These are phyloP conservation scores for Rhododendron simsii DNA, from an alignment of 148 eudicot genomes.

Conservation along the genomic window DNA sequence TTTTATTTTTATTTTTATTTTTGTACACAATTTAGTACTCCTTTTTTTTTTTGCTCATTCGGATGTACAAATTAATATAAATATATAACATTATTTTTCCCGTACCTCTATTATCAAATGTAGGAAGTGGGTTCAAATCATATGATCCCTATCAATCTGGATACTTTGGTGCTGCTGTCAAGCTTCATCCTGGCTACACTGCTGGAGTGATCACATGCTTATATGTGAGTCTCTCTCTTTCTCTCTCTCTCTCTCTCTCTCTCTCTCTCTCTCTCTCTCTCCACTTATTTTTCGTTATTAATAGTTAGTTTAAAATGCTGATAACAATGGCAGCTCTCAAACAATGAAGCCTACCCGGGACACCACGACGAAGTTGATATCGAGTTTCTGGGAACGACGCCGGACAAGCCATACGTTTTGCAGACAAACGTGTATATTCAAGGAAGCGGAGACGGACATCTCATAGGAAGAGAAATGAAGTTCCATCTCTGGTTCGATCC, in stretches of 20 bases:
- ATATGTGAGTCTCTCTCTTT: conserved; percentile 45
- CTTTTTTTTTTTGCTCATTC: not conserved
- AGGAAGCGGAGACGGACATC: conserved; percentile 89
- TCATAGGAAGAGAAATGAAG: conserved; percentile 89
- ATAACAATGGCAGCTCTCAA: conserved; percentile 59
- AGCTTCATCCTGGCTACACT: conserved; percentile 86
- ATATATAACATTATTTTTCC: not conserved
- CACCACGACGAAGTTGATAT: conserved; percentile 91
- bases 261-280: not conserved
- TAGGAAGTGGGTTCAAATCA: conserved; percentile 95
- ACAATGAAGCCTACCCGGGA: conserved; percentile 84
- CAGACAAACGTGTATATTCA: conserved; percentile 84
- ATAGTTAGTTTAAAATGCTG: not conserved
- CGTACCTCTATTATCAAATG: not conserved
- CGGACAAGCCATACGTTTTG: conserved; percentile 82
- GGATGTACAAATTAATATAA: not conserved
- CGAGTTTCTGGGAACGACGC: conserved; percentile 84
- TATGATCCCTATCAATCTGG: conserved; percentile 71
- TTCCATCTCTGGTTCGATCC: conserved; percentile 98
- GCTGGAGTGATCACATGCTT: conserved; percentile 96
- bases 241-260: not conserved
- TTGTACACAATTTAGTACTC: not conserved
- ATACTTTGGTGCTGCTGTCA: conserved; percentile 77
- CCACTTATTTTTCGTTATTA: not conserved
- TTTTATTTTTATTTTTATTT: not conserved